Percentiles rank a stretch among this genome's conserved stretches.
These are phyloP conservation scores for Ceratobasidium sp. DNA, from an alignment of 1,284 basidiomycete genomes.

Conservation along the genomic window DNA sequence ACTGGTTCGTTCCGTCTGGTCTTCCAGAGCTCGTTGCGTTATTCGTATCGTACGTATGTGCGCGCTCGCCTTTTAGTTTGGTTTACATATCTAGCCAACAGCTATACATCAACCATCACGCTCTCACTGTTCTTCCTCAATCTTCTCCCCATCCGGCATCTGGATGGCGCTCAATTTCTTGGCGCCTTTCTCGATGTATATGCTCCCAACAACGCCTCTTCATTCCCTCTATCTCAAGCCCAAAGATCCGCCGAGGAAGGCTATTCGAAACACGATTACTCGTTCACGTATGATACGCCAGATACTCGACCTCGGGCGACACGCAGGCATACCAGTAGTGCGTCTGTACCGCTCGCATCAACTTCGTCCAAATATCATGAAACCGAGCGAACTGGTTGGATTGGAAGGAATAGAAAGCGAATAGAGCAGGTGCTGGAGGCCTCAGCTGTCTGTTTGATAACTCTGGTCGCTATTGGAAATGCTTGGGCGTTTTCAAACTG, in stretches of 20 bases:
- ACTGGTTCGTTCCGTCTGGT: slow-evolving; percentile 56
- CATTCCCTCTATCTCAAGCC: background rate
- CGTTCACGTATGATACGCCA: background rate
- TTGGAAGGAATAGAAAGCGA: background rate
- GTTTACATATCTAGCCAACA: slow-evolving; percentile 46
- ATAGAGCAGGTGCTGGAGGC: background rate
- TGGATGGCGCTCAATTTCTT: slow-evolving; percentile 68
- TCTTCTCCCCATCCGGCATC: slow-evolving; percentile 65
- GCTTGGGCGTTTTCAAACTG: background rate
- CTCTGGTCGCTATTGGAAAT: background rate
- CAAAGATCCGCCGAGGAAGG: background rate
- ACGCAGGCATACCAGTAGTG: background rate
- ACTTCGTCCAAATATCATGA: background rate
- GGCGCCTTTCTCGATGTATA: slow-evolving; percentile 52
- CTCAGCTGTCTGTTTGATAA: background rate
- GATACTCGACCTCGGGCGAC: background rate
- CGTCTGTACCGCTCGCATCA: background rate
- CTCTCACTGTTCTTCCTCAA: slow-evolving; percentile 77
- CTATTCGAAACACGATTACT: background rate
- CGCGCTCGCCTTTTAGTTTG: background rate
- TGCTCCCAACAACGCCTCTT: background rate
- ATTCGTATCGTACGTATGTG: slow-evolving; percentile 59
- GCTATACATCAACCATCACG: slow-evolving; percentile 67
- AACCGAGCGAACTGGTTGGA: background rate
- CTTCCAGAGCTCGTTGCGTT: slow-evolving; percentile 52